Conservation (phyloP, 495 filamentous ascomycete species). For the Penicillium maclennaniae region DNA sequence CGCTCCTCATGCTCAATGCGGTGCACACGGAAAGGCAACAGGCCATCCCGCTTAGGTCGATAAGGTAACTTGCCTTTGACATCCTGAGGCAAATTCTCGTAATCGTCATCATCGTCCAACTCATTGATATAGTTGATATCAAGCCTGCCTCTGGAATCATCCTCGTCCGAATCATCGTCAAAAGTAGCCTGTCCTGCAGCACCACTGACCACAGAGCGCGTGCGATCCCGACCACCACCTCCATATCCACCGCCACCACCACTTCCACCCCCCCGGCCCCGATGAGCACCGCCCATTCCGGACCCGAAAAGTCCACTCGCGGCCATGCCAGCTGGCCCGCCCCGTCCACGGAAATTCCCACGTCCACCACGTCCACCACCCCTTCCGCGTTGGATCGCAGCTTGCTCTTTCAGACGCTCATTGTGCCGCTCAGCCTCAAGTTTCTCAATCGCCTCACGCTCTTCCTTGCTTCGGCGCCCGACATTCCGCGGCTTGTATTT, state of each 20-base stretch:
- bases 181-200: conserved; percentile 4
- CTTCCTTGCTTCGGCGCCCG: conserved; percentile 48
- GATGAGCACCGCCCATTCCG: conserved; percentile 22
- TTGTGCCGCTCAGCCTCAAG: conserved; percentile 45
- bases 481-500: conserved; percentile 48
- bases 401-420: conserved; percentile 43
- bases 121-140: conserved; percentile 52
- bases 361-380: conserved; percentile 27
- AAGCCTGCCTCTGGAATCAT: conserved; percentile 30
- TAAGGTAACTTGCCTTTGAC: conserved; percentile 39
- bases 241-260: conserved; percentile 17
- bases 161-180: conserved; percentile 42
- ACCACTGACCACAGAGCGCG: conserved; percentile 27
- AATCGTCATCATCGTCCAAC: conserved; percentile 39
- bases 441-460: conserved; percentile 47
- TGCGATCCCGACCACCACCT: conserved; percentile 25
- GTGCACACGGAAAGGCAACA: conserved; percentile 47
- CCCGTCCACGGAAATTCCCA: conserved; percentile 24
- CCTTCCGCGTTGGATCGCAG: conserved; percentile 38
- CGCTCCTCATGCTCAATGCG: conserved; percentile 51
- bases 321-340: conserved; percentile 27
- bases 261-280: conserved; percentile 28
- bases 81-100: conserved; percentile 18
- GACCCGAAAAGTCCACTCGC: conserved; percentile 32
- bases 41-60: conserved; percentile 24